Evolutionary conservation across 352 stramenopile genomes (phyloP), one percentile per base, ranked within the genome.

Genomic region (Phytophthora hibernalis): DNA sequence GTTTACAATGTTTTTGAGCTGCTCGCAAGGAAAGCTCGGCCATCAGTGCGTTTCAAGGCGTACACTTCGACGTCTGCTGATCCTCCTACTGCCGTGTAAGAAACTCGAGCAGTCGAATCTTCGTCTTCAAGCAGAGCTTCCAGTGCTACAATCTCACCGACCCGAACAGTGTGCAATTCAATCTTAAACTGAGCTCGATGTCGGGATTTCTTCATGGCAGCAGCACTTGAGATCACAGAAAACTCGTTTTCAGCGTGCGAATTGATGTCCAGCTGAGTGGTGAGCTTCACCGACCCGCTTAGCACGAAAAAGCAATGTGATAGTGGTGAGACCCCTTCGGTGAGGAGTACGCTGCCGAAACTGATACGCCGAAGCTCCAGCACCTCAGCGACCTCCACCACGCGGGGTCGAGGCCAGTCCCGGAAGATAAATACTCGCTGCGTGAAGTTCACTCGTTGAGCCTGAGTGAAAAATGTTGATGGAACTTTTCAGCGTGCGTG

Each of bases 391-490:
- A 90, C 24, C 13, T 70, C 56, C 0, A 57, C 61, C 9, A 90
- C 65, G 18, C 79, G 76, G 43, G 44, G 26, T 15, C 80, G 70
- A 5, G 69, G 71, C 79, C 72, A 83, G 30, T 87, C 79, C 16
- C 49, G 52, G 35, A 90, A 90, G 22, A 90, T 65, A 30, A 78
- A 54, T 6, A 87, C 54, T 11, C 74, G 64, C 49, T 86, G 81
- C 20, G 83, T 40, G 47, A 87, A 90, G 37, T 86, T 80, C 3
- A 90, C 55, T 18, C 77, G 72, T 22, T 87, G 78, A 9, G 76
- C 68, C 20, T 78, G 76, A 24, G 73, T 76, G 58, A 83, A 90
- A 75, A 77, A 45, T 76, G 62, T 18, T 80, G 63, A 51, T 90
- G 78, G 47, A 78, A 82, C 18, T 70, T 38, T 76, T 73, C 1